phyloP scores from a whole-genome alignment of 148 eudicot genomes.

The Pouteria glomerata region DNA sequence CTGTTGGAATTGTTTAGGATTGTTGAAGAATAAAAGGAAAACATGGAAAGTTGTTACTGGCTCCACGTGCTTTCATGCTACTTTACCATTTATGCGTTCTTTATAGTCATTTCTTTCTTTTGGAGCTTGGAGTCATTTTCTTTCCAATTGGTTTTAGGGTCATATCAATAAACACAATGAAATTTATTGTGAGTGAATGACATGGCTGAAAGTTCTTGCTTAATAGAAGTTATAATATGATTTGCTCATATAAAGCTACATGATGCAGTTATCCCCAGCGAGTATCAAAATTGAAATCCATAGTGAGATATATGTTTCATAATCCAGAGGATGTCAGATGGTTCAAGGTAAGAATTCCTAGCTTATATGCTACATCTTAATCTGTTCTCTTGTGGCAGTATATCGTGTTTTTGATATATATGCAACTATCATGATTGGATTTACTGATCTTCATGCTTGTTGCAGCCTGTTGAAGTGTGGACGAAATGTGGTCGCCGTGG shows the following conservation, averaged over 20 bases:
- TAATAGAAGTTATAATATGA: background rate
- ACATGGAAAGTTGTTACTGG: no score
- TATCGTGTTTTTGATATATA: background rate
- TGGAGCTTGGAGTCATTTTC: no score
- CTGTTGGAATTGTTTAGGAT: no score
- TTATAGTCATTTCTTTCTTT: no score
- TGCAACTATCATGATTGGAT: background rate
- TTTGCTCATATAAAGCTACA: constrained; percentile 4
- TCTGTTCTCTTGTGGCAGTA: constrained; percentile 1
- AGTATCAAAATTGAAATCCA: constrained; percentile 84
- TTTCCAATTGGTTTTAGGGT: no score
- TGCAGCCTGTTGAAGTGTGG: constrained; percentile 93
- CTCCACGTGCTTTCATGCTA: no score
- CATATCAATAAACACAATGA: no score
- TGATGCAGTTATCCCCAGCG: constrained; percentile 87
- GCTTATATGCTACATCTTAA: background rate
- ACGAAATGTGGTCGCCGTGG: constrained; percentile 91
- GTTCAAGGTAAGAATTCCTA: constrained; percentile 70
- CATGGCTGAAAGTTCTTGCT: no score
- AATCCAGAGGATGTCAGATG: constrained; percentile 95
- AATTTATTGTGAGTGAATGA: no score
- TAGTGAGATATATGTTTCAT: constrained; percentile 92
- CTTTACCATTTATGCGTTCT: no score
- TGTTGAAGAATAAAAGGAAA: no score
- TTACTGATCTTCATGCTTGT: constrained; percentile 10